phyloP scores from a whole-genome alignment of 371 early-diverging fungal genomes.

The Encephalitozoon intestinalis region DNA sequence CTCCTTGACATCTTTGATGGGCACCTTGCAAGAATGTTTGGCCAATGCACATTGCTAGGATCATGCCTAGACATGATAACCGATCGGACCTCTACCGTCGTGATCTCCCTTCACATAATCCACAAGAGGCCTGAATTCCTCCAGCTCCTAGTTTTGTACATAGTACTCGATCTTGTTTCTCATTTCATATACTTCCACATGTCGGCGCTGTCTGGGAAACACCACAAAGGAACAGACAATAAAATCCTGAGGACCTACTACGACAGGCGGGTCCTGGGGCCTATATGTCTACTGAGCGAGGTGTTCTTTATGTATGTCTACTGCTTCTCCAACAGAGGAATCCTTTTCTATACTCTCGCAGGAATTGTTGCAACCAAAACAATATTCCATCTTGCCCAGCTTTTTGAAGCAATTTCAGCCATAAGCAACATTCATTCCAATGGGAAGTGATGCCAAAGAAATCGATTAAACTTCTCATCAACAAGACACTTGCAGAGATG shows the following conservation, averaged over 20 bases:
- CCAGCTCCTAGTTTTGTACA: background rate
- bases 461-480: background rate
- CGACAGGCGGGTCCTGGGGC: conserved; percentile 16
- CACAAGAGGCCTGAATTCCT: background rate
- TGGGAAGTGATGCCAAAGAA: background rate
- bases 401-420: background rate
- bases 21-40: conserved; percentile 73
- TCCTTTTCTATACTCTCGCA: background rate
- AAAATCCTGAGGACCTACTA: conserved; percentile 33
- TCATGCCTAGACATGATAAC: conserved; percentile 49
- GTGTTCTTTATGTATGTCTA: conserved; percentile 11
- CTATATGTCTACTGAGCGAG: conserved; percentile 25
- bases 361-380: background rate
- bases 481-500: background rate
- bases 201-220: background rate
- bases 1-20: conserved; percentile 88
- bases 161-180: conserved; percentile 37
- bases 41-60: conserved; percentile 67
- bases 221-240: conserved; percentile 25
- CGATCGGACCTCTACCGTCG: conserved; percentile 39
- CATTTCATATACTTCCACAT: conserved; percentile 28
- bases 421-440: background rate
- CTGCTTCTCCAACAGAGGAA: background rate
- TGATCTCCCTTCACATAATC: conserved; percentile 21
- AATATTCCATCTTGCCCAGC: conserved; percentile 15